Evolutionary conservation across 768 basidiomycete species (phyloP).

Genomic region (Suillus paluster): DNA sequence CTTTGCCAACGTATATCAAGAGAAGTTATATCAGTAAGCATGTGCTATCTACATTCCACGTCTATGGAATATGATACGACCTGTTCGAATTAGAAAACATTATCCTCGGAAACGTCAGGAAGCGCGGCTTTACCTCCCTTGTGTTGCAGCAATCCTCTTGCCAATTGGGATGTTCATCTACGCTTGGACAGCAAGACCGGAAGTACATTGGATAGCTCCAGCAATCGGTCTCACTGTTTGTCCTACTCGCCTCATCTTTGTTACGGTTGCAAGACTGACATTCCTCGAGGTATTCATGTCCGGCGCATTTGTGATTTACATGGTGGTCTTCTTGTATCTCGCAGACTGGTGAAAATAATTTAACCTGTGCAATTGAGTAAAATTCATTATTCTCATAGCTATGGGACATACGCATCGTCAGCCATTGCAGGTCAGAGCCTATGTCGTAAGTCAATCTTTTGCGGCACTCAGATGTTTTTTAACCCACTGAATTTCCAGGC

Average conservation of each 20-base stretch:
- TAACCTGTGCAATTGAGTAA: neutral
- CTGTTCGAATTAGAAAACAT: conserved; percentile 11
- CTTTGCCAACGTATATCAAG: conserved; percentile 45
- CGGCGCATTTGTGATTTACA: conserved; percentile 52
- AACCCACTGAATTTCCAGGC: conserved; percentile 31
- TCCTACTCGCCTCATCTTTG: neutral
- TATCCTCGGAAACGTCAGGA: conserved; percentile 43
- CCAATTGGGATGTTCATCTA: conserved; percentile 69
- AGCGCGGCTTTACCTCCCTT: conserved; percentile 60
- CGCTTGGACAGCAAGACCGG: conserved; percentile 60
- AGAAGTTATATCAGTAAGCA: conserved; percentile 47
- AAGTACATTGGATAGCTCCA: conserved; percentile 57
- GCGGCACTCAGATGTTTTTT: neutral
- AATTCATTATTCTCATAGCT: conserved; percentile 32
- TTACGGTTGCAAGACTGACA: conserved; percentile 2
- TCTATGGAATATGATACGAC: neutral
- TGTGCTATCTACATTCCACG: neutral
- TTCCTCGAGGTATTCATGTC: conserved; percentile 45
- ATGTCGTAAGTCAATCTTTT: conserved; percentile 40
- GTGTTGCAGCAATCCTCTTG: conserved; percentile 52
- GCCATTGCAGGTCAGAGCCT: conserved; percentile 65
- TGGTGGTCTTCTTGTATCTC: conserved; percentile 55
- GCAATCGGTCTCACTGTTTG: conserved; percentile 8
- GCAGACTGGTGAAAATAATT: conserved; percentile 50
- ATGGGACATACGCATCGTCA: conserved; percentile 60